These are phyloP conservation scores for Quercus bicolor DNA, from an alignment of 306 rosid genomes.

Conservation along the genomic window DNA sequence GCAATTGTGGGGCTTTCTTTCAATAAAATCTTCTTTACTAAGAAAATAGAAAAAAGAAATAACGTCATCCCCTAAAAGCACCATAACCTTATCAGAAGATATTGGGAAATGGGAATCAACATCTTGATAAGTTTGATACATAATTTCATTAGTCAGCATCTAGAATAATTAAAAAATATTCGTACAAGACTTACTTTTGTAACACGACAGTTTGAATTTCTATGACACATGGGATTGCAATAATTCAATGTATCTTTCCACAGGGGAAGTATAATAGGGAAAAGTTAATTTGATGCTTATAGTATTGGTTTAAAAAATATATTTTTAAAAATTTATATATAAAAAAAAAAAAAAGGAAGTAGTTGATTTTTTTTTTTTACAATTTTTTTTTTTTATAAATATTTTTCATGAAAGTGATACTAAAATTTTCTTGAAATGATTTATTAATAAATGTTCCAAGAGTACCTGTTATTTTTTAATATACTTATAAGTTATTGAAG, in stretches of 20 bases:
- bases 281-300: too few species aligned
- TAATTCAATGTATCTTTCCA: not conserved
- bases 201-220: not conserved
- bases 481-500: too few species aligned
- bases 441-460: too few species aligned
- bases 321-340: too few species aligned
- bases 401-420: not conserved
- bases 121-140: not conserved
- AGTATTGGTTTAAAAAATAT: too few species aligned
- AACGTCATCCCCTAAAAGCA: not conserved
- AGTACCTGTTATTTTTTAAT: too few species aligned
- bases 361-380: too few species aligned
- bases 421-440: rapidly evolving
- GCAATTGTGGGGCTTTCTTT: too few species aligned
- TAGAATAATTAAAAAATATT: not conserved
- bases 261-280: not conserved
- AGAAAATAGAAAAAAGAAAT: not conserved
- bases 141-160: not conserved
- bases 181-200: not conserved
- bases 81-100: not conserved
- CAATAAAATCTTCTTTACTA: too few species aligned
- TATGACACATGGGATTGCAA: not conserved
- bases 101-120: not conserved
- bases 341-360: too few species aligned
- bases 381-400: too few species aligned